Evolutionary conservation across 2,329 filamentous ascomycete genomes (phyloP), one percentile per base, ranked within the genome.

Genomic region (Coniochaeta ligniaria): DNA sequence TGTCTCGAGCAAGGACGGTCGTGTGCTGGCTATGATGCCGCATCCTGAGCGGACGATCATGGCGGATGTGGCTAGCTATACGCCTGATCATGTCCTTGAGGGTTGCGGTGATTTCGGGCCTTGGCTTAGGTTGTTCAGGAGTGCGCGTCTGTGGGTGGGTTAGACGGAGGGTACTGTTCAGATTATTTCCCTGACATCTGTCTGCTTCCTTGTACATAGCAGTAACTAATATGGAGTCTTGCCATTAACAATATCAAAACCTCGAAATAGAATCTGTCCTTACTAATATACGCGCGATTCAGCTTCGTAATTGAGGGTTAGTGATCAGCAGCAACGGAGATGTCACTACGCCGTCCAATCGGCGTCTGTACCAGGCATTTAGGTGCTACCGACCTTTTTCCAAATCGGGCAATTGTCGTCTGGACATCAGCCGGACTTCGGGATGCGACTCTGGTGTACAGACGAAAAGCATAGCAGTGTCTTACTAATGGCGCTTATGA

Each of bases 41-140:
- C 92, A 96, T 73, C 92, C 92, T 1, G 92, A 97, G 78, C 84
- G 92, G n/a, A 96, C 91, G 17, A 86, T 96, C 61, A 78, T 96
- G 78, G 86, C 85, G 61, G 90, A 91, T 61, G 87, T 92, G 63
- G 86, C 82, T 56, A 94, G 90, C 73, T 96, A 88, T 73, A 77
- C 89, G 63, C 89, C 91, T 8, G 68, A 68, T 3, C 75, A 75
- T 36, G 79, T 85, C 62, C 64, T 80, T 6, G 83, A 84, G 14
- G 80, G 87, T 63, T 93, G 90, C 89, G 91, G 90, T 31, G 88
- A 92, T 66, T 89, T 88, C 71, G 90, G 91, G 1, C 92, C 93
- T 22, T 96, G 92, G 92, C 80, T 89, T 64, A 83, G 91, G 70
- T 81, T 96, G 77, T 96, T 96, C 78, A 87, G 86, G 78, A 96